Evolutionary conservation across 345 rosid genomes (phyloP), one percentile per base, ranked within the genome.

Genomic region (Eucalyptus cladocalyx): DNA sequence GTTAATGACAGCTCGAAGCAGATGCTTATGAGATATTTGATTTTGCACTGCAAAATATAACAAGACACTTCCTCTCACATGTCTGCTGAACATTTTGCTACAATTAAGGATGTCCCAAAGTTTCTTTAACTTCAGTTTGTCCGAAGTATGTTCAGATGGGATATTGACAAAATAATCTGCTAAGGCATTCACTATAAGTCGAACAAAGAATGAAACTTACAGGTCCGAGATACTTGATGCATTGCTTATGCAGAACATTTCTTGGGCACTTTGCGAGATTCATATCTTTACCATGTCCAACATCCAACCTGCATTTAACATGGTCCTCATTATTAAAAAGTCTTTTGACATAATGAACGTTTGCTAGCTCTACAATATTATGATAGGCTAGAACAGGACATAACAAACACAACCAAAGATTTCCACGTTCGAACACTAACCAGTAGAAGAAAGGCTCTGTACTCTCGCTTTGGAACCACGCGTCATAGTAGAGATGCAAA

Each of bases 391-490:
- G 24, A 76, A 40, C 16, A 76, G 37, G 69, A 56, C 28, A 17
- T 40, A 43, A 19, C 45, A 37, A 18, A 87, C 15, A 37, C 24
- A 34, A 72, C 45, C 6, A 37, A 72, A 72, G 45, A 72, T 72
- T 32, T 69, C 45, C 28, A 37, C 21, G 42, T 51, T 51, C 56
- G 1, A 51, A 51, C 56, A 87, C 88, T 72, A 81, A 95, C 96
- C 97, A 95, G 95, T 95, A 95, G 92, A 95, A 95, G 91, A 95
- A 95, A 32, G 96, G 96, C 88, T 95, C 95, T 0, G 89, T 88
- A 91, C 97, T 94, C 90, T 94, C 93, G 65, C 95, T 93, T 16
- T 67, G 80, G 86, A 95, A 93, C 97, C 96, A 95, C 11, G 93
- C 45, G 48, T 93, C 96, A 62, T 95, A 95, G 88, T 94, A 95